Conservation (phyloP, 192 early-diverging fungal genomes). For the Dissophora globulifera region DNA sequence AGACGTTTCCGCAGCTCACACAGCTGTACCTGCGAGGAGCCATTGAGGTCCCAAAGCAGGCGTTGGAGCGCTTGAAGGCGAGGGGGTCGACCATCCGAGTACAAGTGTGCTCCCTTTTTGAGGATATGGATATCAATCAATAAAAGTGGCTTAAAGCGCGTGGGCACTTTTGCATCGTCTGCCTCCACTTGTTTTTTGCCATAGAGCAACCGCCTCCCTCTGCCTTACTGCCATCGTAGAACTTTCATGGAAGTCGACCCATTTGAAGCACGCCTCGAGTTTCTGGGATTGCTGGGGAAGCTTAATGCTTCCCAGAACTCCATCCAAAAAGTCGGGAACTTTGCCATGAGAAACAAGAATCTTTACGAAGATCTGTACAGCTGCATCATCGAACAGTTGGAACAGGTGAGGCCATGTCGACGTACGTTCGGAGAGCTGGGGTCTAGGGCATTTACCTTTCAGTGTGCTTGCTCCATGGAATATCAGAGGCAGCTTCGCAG, state of each 20-base stretch:
- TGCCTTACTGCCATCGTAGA: too few species aligned
- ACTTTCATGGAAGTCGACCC: conserved; percentile 59
- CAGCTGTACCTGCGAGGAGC: conserved; percentile 29
- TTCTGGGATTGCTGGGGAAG: conserved; percentile 57
- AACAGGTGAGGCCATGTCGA: conserved; percentile 54
- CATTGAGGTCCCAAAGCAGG: conserved; percentile 16
- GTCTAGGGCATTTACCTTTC: too few species aligned
- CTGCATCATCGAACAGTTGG: conserved; percentile 66
- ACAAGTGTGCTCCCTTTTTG: conserved; percentile 36
- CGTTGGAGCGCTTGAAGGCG: background rate
- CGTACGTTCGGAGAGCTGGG: too few species aligned
- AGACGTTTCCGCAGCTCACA: conserved; percentile 11
- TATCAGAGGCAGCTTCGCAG: too few species aligned
- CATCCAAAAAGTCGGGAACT: conserved; percentile 63
- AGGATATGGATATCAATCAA: too few species aligned
- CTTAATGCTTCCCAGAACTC: conserved; percentile 69
- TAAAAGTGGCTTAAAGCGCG: background rate
- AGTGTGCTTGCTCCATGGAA: too few species aligned
- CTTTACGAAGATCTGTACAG: conserved; percentile 67
- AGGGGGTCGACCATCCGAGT: conserved; percentile 4
- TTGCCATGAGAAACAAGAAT: conserved; percentile 60
- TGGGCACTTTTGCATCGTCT: too few species aligned
- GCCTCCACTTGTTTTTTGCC: too few species aligned
- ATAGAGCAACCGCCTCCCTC: too few species aligned
- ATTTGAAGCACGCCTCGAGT: conserved; percentile 65